Conservation (phyloP, 208 protist genomes). For the Chromosphaera perkinsii region DNA sequence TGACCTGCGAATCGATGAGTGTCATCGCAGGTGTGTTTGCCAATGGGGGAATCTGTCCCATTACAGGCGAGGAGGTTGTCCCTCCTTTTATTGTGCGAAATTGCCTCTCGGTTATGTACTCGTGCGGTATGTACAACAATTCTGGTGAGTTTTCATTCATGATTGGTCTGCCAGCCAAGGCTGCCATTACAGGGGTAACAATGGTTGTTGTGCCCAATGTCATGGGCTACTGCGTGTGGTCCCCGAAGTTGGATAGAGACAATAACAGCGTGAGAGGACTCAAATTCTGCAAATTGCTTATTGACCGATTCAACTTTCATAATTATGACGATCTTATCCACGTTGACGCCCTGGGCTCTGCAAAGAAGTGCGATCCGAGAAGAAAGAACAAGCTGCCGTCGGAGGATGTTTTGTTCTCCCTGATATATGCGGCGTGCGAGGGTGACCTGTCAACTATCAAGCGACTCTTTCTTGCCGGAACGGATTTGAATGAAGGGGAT, state of each 20-base stretch:
- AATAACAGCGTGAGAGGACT: slow-evolving; percentile 18
- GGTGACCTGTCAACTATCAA: too few relatives aligned
- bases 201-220: slow-evolving; percentile 44
- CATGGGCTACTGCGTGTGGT: slow-evolving; percentile 18
- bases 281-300: slow-evolving; percentile 10
- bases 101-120: slow-evolving; percentile 15
- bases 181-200: too few relatives aligned
- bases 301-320: too few relatives aligned
- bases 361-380: not conserved
- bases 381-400: not conserved
- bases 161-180: slow-evolving; percentile 32
- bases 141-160: slow-evolving; percentile 26
- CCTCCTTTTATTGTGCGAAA: not conserved
- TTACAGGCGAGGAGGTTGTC: slow-evolving; percentile 16
- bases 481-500: slow-evolving; percentile 4
- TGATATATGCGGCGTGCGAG: too few relatives aligned
- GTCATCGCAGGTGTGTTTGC: slow-evolving; percentile 27
- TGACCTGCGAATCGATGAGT: not conserved
- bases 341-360: too few relatives aligned
- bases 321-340: too few relatives aligned
- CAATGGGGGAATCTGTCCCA: slow-evolving; percentile 25
- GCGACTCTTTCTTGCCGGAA: too few relatives aligned
- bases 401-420: too few relatives aligned
- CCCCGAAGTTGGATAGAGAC: not conserved
- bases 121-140: slow-evolving; percentile 44